Evolutionary conservation across 176 grass and related monocot species (phyloP), one percentile per base, ranked within the genome.

Genomic region (Olyra latifolia): DNA sequence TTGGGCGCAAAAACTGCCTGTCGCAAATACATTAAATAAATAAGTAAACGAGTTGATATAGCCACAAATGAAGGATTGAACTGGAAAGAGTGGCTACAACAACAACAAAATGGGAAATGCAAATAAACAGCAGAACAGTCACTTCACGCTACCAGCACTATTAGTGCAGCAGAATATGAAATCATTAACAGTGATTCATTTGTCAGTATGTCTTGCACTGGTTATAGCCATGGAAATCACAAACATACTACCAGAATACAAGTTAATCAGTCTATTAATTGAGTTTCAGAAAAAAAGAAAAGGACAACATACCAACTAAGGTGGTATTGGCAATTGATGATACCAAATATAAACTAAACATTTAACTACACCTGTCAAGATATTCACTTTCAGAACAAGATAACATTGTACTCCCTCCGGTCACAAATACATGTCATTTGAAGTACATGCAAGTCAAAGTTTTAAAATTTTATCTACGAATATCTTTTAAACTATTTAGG

Each of bases 1-100:
- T 95, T 56, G 86, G 96, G 44, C 83, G 84, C 67, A 50, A 49
- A 81, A 99, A 93, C 68, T 95, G 86, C 86, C 96, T 99, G 96
- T 65, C 86, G 91, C 14, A 87, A 87, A 80, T 63, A 58, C 57
- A 82, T 47, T 14, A 7, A 46, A 81, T 59, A 45, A 83, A 72
- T 47, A 64, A 72, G 66, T 58, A 76, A 13, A 70, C 25, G 17
- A 48, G 20, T 35, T 62, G 53, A 71, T 55, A 64, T 15, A 15
- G 4, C 13, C 1, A 41, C 1, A 52, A 84, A 62, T 28, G 24
- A 81, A 75, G 46, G 46, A 61, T 22, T 80, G 50, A 74, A 55
- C 27, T 62, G 35, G 54, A 52, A 67, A 74, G 27, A 30, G 8
- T 83, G 58, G 10, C 25, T 17, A 17, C 14, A 40, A 29, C 41